A percentile compares a stretch with the other conserved stretches of the same genome.
These are phyloP conservation scores for bread wheat (Triticum aestivum) DNA, from an alignment of 176 grass and related monocot genomes.

Conservation along the genomic window DNA sequence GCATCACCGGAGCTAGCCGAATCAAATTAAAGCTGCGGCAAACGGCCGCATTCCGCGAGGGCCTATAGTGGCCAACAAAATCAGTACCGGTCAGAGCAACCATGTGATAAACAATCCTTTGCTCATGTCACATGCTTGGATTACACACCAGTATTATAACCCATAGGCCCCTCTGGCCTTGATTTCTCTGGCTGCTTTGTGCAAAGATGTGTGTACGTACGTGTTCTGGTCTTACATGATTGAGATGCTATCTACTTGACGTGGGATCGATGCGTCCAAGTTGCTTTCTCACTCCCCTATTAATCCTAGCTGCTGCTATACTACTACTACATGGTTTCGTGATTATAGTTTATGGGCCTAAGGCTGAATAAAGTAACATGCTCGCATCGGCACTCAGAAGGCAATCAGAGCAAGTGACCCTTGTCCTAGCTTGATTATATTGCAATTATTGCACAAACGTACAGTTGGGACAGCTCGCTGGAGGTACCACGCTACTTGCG, in stretches of 20 bases:
- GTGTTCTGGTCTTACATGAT: not conserved
- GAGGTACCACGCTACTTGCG: not conserved
- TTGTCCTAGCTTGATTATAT: slow-evolving; percentile 16
- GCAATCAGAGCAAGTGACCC: not conserved
- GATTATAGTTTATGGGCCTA: not conserved
- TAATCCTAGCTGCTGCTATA: not conserved
- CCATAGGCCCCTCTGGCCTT: not conserved
- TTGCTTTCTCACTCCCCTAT: slow-evolving; percentile 42
- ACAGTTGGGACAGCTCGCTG: slow-evolving; percentile 16
- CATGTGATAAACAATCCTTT: too few species aligned
- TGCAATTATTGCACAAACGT: slow-evolving; percentile 7
- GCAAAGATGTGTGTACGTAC: not conserved
- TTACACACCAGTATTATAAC: slow-evolving; percentile 14
- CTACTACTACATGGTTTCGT: not conserved
- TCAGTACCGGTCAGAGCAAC: too few species aligned
- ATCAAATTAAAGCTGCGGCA: not conserved
- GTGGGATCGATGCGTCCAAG: not conserved
- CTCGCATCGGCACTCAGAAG: slow-evolving; percentile 1
- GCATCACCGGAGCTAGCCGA: not conserved
- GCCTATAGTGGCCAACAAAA: too few species aligned
- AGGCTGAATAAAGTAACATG: slow-evolving; percentile 22
- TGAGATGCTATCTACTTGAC: not conserved
- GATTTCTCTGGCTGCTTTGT: slow-evolving; percentile 9
- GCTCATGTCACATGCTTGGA: too few species aligned
- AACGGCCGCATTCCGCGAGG: too few species aligned